A percentile compares a stretch with the other conserved stretches of the same genome.
Conservation (phyloP, 371 early-diverging fungal genomes). For the Mucor saturninus region DNA sequence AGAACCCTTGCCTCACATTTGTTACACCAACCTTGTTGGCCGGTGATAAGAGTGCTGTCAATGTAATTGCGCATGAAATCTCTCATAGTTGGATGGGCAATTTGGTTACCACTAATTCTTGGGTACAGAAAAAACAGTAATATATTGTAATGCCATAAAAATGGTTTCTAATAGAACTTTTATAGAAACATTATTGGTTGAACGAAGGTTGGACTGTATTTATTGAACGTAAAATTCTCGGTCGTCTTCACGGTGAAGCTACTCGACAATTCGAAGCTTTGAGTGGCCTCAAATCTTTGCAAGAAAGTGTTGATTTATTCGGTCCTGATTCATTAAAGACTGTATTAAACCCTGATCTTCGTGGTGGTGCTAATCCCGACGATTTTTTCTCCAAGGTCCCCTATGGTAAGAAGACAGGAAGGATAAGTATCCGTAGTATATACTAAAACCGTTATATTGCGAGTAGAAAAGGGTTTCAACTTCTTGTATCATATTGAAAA, state of each 20-base stretch:
- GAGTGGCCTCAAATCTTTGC: slow-evolving; percentile 80
- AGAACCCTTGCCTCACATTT: slow-evolving; percentile 93
- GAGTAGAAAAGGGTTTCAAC: slow-evolving; percentile 83
- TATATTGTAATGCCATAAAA: background rate
- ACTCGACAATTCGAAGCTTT: slow-evolving; percentile 87
- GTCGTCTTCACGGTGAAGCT: slow-evolving; percentile 80
- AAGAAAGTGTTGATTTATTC: slow-evolving; percentile 80
- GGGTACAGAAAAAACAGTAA: slow-evolving; percentile 58
- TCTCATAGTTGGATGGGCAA: slow-evolving; percentile 98
- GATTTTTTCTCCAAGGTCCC: slow-evolving; percentile 92
- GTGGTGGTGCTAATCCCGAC: slow-evolving; percentile 87
- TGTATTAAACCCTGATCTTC: slow-evolving; percentile 76
- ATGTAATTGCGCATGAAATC: slow-evolving; percentile 97
- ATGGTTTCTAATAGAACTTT: background rate
- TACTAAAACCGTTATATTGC: background rate
- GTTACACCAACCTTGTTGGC: slow-evolving; percentile 90
- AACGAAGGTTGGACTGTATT: slow-evolving; percentile 97
- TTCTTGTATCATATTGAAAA: slow-evolving; percentile 91
- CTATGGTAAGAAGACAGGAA: slow-evolving; percentile 50
- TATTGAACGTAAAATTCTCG: slow-evolving; percentile 91
- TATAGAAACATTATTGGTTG: slow-evolving; percentile 81
- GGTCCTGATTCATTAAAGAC: slow-evolving; percentile 80
- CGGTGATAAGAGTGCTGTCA: slow-evolving; percentile 88
- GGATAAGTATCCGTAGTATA: background rate
- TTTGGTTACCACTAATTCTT: slow-evolving; percentile 88